A percentile compares a stretch with the other conserved stretches of the same genome.
These are phyloP conservation scores for Parsonsia alboflavescens DNA, from an alignment of 257 asterid genomes.

Conservation along the genomic window DNA sequence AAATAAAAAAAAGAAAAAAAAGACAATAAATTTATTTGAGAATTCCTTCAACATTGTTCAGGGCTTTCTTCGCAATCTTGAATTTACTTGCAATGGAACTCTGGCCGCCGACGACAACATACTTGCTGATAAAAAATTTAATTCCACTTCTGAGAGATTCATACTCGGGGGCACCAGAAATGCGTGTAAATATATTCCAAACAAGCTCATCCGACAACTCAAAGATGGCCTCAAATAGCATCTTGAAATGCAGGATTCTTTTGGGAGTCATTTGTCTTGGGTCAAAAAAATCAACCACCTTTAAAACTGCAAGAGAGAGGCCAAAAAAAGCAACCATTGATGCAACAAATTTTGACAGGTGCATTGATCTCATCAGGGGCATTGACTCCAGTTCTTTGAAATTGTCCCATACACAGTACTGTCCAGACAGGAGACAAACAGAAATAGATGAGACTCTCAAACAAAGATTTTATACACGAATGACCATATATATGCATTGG, in stretches of 20 bases:
- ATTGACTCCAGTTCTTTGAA: constrained; percentile 81
- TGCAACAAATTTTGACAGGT: constrained; percentile 73
- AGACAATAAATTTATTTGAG: constrained; percentile 32
- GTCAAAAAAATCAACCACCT: constrained; percentile 64
- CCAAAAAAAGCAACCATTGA: constrained; percentile 70
- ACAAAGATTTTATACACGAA: not conserved
- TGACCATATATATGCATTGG: not conserved
- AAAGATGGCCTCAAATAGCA: constrained; percentile 71
- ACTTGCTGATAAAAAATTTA: constrained; percentile 58
- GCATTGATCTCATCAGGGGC: constrained; percentile 76
- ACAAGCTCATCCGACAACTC: constrained; percentile 60
- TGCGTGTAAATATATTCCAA: constrained; percentile 80
- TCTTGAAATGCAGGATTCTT: constrained; percentile 79
- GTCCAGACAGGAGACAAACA: constrained; percentile 12
- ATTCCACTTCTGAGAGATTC: constrained; percentile 69
- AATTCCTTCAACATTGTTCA: constrained; percentile 58
- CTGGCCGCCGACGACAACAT: constrained; percentile 38
- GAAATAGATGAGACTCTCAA: not conserved
- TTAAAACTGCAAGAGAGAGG: constrained; percentile 67
- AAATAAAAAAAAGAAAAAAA: not conserved
- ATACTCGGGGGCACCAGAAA: constrained; percentile 65
- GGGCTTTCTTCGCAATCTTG: constrained; percentile 69
- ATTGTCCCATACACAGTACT: constrained; percentile 97
- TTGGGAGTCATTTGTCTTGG: constrained; percentile 47
- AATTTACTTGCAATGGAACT: constrained; percentile 43